Evolutionary conservation across 805 yeast genomes (phyloP), one percentile per base, ranked within the genome.

Genomic region (Yamadazyma kitorensis): DNA sequence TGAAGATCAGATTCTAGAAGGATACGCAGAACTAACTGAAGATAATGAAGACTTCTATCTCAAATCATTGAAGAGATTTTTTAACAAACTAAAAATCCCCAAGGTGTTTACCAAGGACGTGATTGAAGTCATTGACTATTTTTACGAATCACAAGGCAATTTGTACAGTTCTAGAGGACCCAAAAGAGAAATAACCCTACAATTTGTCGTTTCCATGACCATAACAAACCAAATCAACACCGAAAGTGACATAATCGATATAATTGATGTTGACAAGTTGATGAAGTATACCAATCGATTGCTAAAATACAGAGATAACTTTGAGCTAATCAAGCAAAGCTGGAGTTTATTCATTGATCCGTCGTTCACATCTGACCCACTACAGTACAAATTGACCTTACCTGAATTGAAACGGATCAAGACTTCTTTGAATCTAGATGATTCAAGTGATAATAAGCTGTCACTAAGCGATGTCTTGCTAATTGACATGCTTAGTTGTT

Each of bases 401-500:
- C 54, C 58, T 1, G 63, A 59, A 24, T 42, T 67, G 27, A 51
- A 55, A 30, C 39, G 31, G 5, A 52, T 66, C 27, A 66, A 67
- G 36, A 32, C 41, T 2, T 32, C 34, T 5, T 45, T 66, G 21
- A 51, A 49, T 14, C 43, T 65, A n/a, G 70, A 61, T 20, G 51
- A 47, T 15, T 41, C 37, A 19, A 32, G 40, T 12, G 36, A 38
- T 6, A 34, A 44, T 1, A 43, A 41, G 13, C 28, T 32, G 13
- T 20, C 28, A 7, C 43, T 65, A 14, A 43, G 54, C 11, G 70
- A 65, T 33, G 32, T 55, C 6, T 44, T 64, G 5, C 48, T 67
- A 22, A 67, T 67, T 5, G 72, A 67, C 34, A 67, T 67, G 73
- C 45, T 67, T 8, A 57, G 70, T 24, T 59, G 69, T 31, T 49